Evolutionary conservation across 768 basidiomycete genomes (phyloP).

Genomic region (Tephrocybe sp.): DNA sequence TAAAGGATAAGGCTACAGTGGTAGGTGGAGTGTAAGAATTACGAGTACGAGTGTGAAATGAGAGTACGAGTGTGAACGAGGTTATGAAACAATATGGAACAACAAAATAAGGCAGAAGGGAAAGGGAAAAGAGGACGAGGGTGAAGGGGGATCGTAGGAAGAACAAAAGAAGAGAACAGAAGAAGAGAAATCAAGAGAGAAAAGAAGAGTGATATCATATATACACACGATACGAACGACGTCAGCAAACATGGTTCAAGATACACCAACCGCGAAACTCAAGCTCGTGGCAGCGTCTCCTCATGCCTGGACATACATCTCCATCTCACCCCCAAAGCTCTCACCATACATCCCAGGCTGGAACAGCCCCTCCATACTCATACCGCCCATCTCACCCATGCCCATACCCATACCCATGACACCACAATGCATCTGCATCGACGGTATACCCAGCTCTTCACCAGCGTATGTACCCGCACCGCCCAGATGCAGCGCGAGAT

Average conservation of each 20-base stretch:
- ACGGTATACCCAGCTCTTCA: conserved; percentile 6
- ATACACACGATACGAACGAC: too few relatives aligned
- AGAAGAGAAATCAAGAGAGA: not conserved
- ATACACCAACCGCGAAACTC: too few relatives aligned
- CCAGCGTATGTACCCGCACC: too few relatives aligned
- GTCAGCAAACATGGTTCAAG: too few relatives aligned
- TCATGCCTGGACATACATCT: too few relatives aligned
- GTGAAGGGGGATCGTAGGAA: not conserved
- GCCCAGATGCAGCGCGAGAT: not conserved
- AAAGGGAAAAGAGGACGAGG: too few relatives aligned
- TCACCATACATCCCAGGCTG: conserved; percentile 6
- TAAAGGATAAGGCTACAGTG: too few relatives aligned
- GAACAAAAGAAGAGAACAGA: not conserved
- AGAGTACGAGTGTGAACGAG: too few relatives aligned
- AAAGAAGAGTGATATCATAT: not conserved
- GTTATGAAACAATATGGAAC: too few relatives aligned
- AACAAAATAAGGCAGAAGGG: too few relatives aligned
- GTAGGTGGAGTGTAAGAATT: too few relatives aligned
- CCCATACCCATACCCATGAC: not conserved
- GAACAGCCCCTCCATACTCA: conserved; percentile 12
- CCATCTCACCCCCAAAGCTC: not conserved
- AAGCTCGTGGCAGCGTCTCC: not conserved
- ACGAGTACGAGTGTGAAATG: too few relatives aligned
- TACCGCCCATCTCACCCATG: conserved; percentile 1
- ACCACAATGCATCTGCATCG: not conserved